Base-by-base conservation (phyloP, 257 asterid genomes). In the Striga asiatica region DNA sequence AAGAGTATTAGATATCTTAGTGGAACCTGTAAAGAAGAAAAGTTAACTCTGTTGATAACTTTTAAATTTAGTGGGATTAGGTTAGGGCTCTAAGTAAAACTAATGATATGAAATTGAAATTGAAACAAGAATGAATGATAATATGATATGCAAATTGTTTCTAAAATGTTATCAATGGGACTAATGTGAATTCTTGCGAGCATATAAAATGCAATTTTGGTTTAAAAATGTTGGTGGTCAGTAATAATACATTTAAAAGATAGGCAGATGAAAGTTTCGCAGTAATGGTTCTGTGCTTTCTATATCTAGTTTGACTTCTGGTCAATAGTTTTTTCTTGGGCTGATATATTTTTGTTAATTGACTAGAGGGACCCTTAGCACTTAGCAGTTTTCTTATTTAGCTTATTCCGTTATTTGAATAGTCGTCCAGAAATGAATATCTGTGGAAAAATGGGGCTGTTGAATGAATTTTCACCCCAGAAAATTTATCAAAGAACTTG, bases 321-420 rank as follows among this genome's bases (percentile, higher is more conserved):
- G 41, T 39, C 47, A 32, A 5, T 65, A 32, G 53, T 21, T 37
- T 53, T n/a, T n/a, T n/a, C n/a, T n/a, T n/a, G n/a, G n/a, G n/a
- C n/a, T n/a, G n/a, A n/a, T n/a, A n/a, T n/a, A n/a, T n/a, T n/a
- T n/a, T n/a, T n/a, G n/a, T n/a, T n/a, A n/a, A n/a, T n/a, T n/a
- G n/a, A n/a, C n/a, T n/a, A n/a, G n/a, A n/a, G n/a, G n/a, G n/a
- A n/a, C n/a, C n/a, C n/a, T n/a, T n/a, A n/a, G n/a, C n/a, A n/a
- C n/a, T n/a, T n/a, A n/a, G n/a, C n/a, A n/a, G n/a, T n/a, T n/a
- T n/a, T n/a, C n/a, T n/a, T n/a, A n/a, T n/a, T n/a, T n/a, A n/a
- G n/a, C n/a, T n/a, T n/a, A n/a, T n/a, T n/a, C n/a, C n/a, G n/a
- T n/a, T n/a, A n/a, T n/a, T n/a, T n/a, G n/a, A n/a, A n/a, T n/a